Conservation (phyloP, 2,329 filamentous ascomycete genomes). For the Trichoderma arundinaceum region DNA sequence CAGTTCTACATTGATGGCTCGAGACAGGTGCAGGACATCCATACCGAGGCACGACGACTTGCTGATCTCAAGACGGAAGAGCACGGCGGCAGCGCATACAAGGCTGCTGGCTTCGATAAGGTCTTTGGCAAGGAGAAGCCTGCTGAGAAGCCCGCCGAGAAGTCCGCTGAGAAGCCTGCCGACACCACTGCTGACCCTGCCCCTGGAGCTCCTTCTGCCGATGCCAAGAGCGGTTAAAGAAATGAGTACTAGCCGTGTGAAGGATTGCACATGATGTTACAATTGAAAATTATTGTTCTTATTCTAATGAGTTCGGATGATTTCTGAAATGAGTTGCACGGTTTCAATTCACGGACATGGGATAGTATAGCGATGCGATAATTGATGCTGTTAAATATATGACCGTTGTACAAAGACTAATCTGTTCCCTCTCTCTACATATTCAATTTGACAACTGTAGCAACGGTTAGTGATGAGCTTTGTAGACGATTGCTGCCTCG, state of each 20-base stretch:
- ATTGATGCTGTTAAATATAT: conserved; percentile 32
- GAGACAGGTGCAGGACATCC: conserved; percentile 92
- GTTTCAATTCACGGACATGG: conserved; percentile 34
- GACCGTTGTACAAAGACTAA: conserved; percentile 15
- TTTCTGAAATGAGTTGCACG: background rate
- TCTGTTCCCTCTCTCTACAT: background rate
- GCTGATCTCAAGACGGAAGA: conserved; percentile 83
- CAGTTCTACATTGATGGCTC: conserved; percentile 84
- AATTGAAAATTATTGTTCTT: conserved; percentile 1
- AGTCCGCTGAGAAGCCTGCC: conserved; percentile 33
- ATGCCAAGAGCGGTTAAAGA: conserved; percentile 23
- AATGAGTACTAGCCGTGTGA: background rate
- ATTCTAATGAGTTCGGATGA: background rate
- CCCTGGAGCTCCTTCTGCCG: background rate
- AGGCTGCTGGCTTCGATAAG: conserved; percentile 62
- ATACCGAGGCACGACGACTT: conserved; percentile 85
- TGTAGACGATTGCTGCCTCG: background rate
- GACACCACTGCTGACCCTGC: conserved; percentile 27
- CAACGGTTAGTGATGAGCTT: background rate
- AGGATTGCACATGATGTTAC: background rate
- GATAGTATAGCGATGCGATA: conserved; percentile 13
- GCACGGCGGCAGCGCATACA: conserved; percentile 63
- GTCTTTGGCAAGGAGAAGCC: conserved; percentile 61
- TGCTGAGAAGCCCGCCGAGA: no score
- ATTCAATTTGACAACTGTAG: conserved; percentile 3